phyloP scores from a whole-genome alignment of 2,329 filamentous ascomycete genomes.

The Tolypocladium nubicola region DNA sequence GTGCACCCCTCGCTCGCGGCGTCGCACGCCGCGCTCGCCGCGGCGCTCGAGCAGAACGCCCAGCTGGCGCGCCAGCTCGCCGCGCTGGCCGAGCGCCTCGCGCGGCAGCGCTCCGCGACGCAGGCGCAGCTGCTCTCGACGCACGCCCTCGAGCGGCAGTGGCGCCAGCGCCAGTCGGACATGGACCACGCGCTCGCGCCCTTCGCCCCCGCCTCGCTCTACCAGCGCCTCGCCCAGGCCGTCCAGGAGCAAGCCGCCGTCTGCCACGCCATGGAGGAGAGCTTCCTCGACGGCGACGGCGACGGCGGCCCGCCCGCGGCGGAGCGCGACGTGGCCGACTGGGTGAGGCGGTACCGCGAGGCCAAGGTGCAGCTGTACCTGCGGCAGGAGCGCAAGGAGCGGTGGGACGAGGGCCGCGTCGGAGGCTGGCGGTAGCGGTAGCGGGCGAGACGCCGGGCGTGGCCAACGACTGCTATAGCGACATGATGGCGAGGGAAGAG shows the following conservation, averaged over 20 bases:
- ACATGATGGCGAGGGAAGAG: background rate
- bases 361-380: conserved; percentile 70
- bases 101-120: conserved; percentile 55
- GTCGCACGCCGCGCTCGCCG: conserved; percentile 53
- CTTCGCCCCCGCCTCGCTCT: conserved; percentile 79
- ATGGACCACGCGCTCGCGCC: conserved; percentile 78
- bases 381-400: conserved; percentile 74
- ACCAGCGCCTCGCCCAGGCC: conserved; percentile 66
- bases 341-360: conserved; percentile 72
- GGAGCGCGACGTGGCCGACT: conserved; percentile 78
- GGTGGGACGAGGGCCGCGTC: conserved; percentile 93
- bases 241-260: conserved; percentile 75
- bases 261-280: conserved; percentile 79
- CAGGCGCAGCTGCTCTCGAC: conserved; percentile 76
- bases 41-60: conserved; percentile 61
- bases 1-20: conserved; percentile 60
- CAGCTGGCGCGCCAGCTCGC: conserved; percentile 54
- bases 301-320: conserved; percentile 36
- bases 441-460: background rate
- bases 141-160: conserved; percentile 83
- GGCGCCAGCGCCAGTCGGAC: conserved; percentile 77
- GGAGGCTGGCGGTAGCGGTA: conserved; percentile 67
- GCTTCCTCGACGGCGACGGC: conserved; percentile 61
- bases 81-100: conserved; percentile 46
- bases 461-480: background rate